phyloP scores from a whole-genome alignment of 257 asterid genomes.

The Jaltomata sinuosa region DNA sequence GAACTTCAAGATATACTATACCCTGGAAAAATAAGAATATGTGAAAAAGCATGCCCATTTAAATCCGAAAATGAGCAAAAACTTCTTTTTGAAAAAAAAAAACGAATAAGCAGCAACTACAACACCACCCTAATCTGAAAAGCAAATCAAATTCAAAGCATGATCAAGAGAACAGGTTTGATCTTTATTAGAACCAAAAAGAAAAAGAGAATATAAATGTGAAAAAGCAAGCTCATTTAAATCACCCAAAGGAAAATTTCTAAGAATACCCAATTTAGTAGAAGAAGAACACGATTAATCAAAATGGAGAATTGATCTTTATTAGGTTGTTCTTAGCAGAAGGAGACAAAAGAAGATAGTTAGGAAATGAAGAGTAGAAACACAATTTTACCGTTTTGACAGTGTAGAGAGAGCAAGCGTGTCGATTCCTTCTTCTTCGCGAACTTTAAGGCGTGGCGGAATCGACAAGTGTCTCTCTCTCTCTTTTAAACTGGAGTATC shows the following conservation, averaged over 20 bases:
- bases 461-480: slow-evolving; percentile 66
- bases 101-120: not conserved
- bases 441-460: slow-evolving; percentile 29
- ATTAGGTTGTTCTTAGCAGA: too few relatives aligned
- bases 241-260: not conserved
- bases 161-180: not conserved
- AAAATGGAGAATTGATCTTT: not conserved
- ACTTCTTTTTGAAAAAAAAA: not conserved
- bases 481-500: too few relatives aligned
- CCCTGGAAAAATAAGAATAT: too few relatives aligned
- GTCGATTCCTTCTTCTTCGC: slow-evolving; percentile 71
- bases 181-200: not conserved
- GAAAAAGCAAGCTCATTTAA: not conserved
- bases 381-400: slow-evolving; percentile 21
- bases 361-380: not conserved
- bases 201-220: not conserved
- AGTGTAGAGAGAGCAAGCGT: slow-evolving; percentile 32
- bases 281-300: not conserved
- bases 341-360: not conserved
- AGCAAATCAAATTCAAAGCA: not conserved
- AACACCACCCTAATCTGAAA: not conserved
- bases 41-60: too few relatives aligned
- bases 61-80: not conserved
- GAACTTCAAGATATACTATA: too few relatives aligned
- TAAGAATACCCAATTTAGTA: not conserved